Evolutionary conservation across 2,329 filamentous ascomycete genomes (phyloP).

Genomic region (Periconia digitata): DNA sequence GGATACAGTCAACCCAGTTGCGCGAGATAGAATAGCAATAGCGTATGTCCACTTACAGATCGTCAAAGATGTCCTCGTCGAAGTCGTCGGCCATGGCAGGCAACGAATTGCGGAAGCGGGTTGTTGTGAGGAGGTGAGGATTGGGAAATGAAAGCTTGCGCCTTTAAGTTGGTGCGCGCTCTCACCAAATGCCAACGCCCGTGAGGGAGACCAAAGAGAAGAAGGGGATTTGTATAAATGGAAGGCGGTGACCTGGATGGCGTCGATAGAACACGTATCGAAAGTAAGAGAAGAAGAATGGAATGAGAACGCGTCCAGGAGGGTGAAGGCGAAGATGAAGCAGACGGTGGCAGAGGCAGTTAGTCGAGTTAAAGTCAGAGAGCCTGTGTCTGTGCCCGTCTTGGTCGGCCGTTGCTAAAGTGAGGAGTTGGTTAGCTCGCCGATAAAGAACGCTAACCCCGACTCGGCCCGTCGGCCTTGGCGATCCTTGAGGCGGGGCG

Average conservation of each 20-base stretch:
- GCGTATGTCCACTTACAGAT: constrained; percentile 70
- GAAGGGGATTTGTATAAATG: neutral
- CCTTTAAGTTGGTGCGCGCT: neutral
- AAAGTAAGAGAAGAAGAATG: neutral
- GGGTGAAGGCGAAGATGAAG: neutral
- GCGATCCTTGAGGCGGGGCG: constrained; percentile 19
- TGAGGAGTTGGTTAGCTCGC: constrained; percentile 7
- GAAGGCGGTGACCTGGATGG: neutral
- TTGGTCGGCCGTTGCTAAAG: neutral
- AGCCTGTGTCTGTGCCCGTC: neutral
- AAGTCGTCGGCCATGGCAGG: constrained; percentile 75
- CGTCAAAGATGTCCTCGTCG: constrained; percentile 93
- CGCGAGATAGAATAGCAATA: neutral
- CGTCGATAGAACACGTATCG: neutral
- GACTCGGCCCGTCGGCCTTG: constrained; percentile 18
- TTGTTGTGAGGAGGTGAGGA: neutral
- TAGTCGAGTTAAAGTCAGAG: neutral
- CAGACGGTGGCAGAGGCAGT: constrained; percentile 1
- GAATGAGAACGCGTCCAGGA: neutral
- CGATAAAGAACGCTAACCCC: constrained; percentile 17
- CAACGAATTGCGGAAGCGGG: constrained; percentile 1
- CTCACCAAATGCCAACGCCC: constrained; percentile 1
- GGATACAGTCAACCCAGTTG: neutral
- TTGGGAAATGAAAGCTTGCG: neutral
- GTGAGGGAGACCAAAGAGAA: constrained; percentile 1